Evolutionary conservation across 1,284 basidiomycete genomes (phyloP).

Genomic region (Leccinum pseudoinsigne): DNA sequence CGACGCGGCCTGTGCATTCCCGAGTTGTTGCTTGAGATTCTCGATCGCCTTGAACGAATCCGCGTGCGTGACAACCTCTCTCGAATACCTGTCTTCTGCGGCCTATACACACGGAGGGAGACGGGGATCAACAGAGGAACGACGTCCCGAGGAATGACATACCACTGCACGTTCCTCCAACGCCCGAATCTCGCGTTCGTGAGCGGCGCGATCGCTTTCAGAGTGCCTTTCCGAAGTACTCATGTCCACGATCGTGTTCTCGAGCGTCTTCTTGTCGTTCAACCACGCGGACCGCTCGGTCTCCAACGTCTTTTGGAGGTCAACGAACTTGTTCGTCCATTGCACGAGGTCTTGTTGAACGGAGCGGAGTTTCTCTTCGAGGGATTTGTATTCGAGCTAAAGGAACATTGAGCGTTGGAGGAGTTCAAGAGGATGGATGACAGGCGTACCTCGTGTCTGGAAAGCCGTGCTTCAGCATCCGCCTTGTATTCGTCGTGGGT

Average conservation of each 20-base stretch:
- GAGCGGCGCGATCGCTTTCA: slow-evolving; percentile 59
- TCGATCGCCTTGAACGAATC: slow-evolving; percentile 77
- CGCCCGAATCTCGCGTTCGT: slow-evolving; percentile 62
- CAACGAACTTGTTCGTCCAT: slow-evolving; percentile 50
- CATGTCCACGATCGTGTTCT: slow-evolving; percentile 76
- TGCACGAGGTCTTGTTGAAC: slow-evolving; percentile 59
- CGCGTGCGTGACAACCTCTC: slow-evolving; percentile 82
- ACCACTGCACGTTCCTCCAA: slow-evolving; percentile 76
- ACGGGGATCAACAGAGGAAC: neutral
- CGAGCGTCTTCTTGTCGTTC: slow-evolving; percentile 77
- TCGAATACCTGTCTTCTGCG: slow-evolving; percentile 79
- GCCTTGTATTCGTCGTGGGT: slow-evolving; percentile 81
- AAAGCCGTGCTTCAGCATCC: slow-evolving; percentile 64
- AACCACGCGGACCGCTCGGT: slow-evolving; percentile 66
- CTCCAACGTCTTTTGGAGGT: slow-evolving; percentile 66
- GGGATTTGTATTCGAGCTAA: slow-evolving; percentile 48
- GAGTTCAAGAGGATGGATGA: slow-evolving; percentile 1
- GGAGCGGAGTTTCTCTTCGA: slow-evolving; percentile 61
- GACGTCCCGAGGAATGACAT: slow-evolving; percentile 6
- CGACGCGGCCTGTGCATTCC: slow-evolving; percentile 47
- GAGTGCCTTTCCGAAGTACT: slow-evolving; percentile 66
- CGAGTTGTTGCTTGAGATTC: slow-evolving; percentile 49
- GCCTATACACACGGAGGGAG: slow-evolving; percentile 41
- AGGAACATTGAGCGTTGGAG: neutral
- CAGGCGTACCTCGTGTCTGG: slow-evolving; percentile 60